A percentile compares a stretch with the other conserved stretches of the same genome.
phyloP scores from a whole-genome alignment of 805 yeast species.

The Candida schatavii region DNA sequence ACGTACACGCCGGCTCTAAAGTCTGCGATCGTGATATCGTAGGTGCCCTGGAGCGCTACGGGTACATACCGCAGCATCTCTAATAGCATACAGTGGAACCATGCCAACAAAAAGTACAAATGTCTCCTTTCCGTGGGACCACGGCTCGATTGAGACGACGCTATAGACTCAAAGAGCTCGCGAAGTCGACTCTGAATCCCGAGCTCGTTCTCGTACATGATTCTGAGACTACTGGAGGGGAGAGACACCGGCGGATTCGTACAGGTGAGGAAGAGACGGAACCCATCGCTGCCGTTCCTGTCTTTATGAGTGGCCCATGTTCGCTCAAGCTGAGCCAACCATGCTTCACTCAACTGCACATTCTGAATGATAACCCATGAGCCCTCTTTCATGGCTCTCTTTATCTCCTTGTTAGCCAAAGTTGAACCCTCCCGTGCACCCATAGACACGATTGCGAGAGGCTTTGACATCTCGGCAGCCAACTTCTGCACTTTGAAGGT shows the following conservation, averaged over 20 bases:
- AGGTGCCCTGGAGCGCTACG: conserved; percentile 54
- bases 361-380: conserved; percentile 80
- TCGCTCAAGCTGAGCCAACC: conserved; percentile 59
- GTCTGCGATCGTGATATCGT: conserved; percentile 78
- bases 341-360: conserved; percentile 64
- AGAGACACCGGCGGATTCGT: conserved; percentile 32
- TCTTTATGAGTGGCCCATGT: too few relatives aligned
- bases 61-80: conserved; percentile 62
- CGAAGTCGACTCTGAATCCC: conserved; percentile 52
- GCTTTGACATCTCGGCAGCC: conserved; percentile 28
- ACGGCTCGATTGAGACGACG: conserved; percentile 12
- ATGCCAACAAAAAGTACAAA: conserved; percentile 53
- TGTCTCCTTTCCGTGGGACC: conserved; percentile 45
- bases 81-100: conserved; percentile 67
- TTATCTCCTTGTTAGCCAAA: conserved; percentile 54
- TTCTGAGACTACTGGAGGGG: conserved; percentile 55
- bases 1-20: conserved; percentile 47
- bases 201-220: conserved; percentile 60
- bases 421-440: conserved; percentile 69
- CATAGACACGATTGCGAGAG: conserved; percentile 54
- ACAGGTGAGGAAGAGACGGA: conserved; percentile 68
- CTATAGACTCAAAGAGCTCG: conserved; percentile 30
- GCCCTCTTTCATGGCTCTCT: conserved; percentile 44
- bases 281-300: conserved; percentile 24
- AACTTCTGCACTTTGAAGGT: conserved; percentile 48